Conservation (phyloP, 2,329 filamentous ascomycete species). For the Diaporthe eres region DNA sequence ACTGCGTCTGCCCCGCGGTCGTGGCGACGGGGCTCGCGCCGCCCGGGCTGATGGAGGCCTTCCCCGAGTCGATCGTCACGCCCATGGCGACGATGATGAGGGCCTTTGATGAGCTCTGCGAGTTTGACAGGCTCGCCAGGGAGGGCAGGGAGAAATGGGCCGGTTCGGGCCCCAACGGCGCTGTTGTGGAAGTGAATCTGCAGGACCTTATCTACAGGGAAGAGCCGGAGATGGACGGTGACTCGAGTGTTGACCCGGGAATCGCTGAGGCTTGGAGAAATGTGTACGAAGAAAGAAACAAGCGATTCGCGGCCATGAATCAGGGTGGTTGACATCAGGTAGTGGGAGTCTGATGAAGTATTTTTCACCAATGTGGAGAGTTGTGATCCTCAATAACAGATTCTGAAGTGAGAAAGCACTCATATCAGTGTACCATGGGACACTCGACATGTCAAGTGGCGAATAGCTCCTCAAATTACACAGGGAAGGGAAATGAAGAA, state of each 20-base stretch:
- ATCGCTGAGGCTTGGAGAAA: neutral
- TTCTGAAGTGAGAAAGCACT: too few relatives aligned
- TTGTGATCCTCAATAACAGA: too few relatives aligned
- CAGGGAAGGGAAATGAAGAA: too few relatives aligned
- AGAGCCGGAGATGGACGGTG: neutral
- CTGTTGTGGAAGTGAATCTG: conserved; percentile 17
- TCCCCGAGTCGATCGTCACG: conserved; percentile 7
- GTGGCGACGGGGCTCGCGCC: conserved; percentile 29
- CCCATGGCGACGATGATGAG: conserved; percentile 32
- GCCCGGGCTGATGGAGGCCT: conserved; percentile 9
- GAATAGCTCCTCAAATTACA: too few relatives aligned
- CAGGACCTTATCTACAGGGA: conserved; percentile 15
- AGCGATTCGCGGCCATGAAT: conserved; percentile 15
- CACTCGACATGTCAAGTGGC: too few relatives aligned
- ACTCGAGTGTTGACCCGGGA: neutral
- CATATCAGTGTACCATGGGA: too few relatives aligned
- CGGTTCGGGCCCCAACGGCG: conserved; percentile 11
- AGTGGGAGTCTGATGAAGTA: too few relatives aligned
- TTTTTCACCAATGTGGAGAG: too few relatives aligned
- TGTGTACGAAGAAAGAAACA: conserved; percentile 14
- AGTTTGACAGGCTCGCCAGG: conserved; percentile 29
- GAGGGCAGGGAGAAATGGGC: conserved; percentile 2
- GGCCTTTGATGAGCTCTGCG: conserved; percentile 24
- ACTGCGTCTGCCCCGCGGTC: conserved; percentile 30
- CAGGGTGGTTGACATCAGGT: neutral